A percentile compares a stretch with the other conserved stretches of the same genome.
These are phyloP conservation scores for Trapa bicornis DNA, from an alignment of 345 rosid genomes.

Conservation along the genomic window DNA sequence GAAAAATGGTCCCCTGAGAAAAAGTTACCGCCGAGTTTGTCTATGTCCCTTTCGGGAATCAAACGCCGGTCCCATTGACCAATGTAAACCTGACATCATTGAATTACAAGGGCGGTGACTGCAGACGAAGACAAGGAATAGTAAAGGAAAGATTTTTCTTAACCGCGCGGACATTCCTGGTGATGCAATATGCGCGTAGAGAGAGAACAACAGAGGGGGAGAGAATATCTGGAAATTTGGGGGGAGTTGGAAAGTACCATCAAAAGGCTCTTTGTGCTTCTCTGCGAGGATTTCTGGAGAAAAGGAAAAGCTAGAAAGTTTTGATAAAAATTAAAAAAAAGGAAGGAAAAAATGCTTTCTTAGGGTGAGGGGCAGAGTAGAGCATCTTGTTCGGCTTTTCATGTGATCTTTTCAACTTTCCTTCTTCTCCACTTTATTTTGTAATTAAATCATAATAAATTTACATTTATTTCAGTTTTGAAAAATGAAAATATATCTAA, in stretches of 20 bases:
- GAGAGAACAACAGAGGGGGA: not conserved
- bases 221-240: not conserved
- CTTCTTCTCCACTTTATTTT: not conserved
- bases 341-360: not conserved
- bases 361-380: too few species aligned
- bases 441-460: too few species aligned
- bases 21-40: not conserved
- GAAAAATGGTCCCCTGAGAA: not conserved
- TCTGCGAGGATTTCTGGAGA: slow-evolving; percentile 1
- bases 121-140: not conserved
- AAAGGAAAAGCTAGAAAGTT: not conserved
- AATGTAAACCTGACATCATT: not conserved
- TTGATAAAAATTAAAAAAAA: not conserved
- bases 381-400: not conserved
- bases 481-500: too few species aligned
- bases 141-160: not conserved
- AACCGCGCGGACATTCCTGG: not conserved
- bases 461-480: too few species aligned
- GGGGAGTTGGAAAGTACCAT: not conserved
- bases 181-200: too few species aligned
- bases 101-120: not conserved
- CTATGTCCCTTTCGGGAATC: too few species aligned
- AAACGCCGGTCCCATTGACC: not conserved
- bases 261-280: not conserved
- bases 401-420: not conserved